Percentiles rank a stretch among this genome's conserved stretches.
Conservation (phyloP, 306 rosid species). For the Styphnolobium japonicum region DNA sequence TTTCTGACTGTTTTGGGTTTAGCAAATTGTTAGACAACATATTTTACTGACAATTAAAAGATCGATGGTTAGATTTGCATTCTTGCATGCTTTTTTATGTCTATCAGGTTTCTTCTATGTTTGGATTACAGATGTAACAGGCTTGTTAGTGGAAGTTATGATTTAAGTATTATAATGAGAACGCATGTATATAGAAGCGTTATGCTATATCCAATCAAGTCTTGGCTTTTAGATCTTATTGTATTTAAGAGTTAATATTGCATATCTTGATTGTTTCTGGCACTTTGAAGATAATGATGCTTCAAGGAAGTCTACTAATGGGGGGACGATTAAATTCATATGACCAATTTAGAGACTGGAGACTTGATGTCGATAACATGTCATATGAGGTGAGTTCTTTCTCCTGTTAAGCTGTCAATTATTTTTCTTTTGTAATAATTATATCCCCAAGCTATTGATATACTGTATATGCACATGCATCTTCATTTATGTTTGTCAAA, state of each 20-base stretch:
- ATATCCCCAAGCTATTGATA: background rate
- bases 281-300: slow-evolving; percentile 67
- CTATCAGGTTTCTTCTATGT: background rate
- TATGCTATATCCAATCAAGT: background rate
- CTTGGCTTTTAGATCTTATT: background rate
- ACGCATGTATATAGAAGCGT: background rate
- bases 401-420: background rate
- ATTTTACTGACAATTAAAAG: background rate
- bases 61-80: background rate
- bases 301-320: slow-evolving; percentile 66
- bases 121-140: background rate
- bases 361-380: slow-evolving; percentile 96
- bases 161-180: background rate
- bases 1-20: background rate
- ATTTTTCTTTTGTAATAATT: background rate
- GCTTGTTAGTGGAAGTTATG: background rate
- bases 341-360: slow-evolving; percentile 75
- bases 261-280: slow-evolving; percentile 12
- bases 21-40: background rate
- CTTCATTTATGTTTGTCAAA: background rate
- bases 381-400: slow-evolving; percentile 68
- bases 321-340: slow-evolving; percentile 63
- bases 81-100: background rate
- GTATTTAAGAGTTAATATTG: slow-evolving; percentile 5
- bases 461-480: background rate